Evolutionary conservation across 2,329 filamentous ascomycete genomes (phyloP), one percentile per base, ranked within the genome.

Genomic region (Arthrobotrys pseudoclavata): DNA sequence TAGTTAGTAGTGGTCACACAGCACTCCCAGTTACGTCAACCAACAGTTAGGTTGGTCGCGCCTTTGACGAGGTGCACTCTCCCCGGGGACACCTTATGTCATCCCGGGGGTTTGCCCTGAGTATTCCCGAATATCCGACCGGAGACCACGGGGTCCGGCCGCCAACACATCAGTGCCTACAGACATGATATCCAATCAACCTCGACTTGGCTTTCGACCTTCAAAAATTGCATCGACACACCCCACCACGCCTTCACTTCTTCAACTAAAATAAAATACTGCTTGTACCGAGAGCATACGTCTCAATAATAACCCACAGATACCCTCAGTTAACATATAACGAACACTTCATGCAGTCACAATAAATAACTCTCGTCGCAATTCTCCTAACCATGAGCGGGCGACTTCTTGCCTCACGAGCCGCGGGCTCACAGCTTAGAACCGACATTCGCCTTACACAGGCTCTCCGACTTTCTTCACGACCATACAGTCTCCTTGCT

Each of bases 381-480:
- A 66, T 45, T n/a, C 57, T 71, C 67, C 79, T 81, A 84, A 85
- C 83, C 82, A 91, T 91, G 90, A 91, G 89, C 86, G 89, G 88
- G 87, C 90, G 91, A 87, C 89, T 92, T 82, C 86, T 94, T 85
- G 90, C 91, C 84, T 89, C 91, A 83, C 89, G 91, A 52, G 61
- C 62, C 4, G 40, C 74, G 1, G 52, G 61, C 67, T 47, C 67
- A 55, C 55, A 47, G 13, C 67, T 63, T 57, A 67, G 74, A 20
- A 50, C 69, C 47, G 50, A 66, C 50, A 31, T 63, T 60, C 67
- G 61, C 26, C 67, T 53, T 57, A 34, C 70, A 13, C 40, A 50
- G 2, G 12, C 57, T 22, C 74, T 61, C 18, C 61, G 18, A 61
- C 74, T 61, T 26, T 22, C 52, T 12, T 48, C 67, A 34, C 68